A percentile compares a stretch with the other conserved stretches of the same genome.
Conservation (phyloP, 352 stramenopile genomes). For the Phytophthora colocasiae region DNA sequence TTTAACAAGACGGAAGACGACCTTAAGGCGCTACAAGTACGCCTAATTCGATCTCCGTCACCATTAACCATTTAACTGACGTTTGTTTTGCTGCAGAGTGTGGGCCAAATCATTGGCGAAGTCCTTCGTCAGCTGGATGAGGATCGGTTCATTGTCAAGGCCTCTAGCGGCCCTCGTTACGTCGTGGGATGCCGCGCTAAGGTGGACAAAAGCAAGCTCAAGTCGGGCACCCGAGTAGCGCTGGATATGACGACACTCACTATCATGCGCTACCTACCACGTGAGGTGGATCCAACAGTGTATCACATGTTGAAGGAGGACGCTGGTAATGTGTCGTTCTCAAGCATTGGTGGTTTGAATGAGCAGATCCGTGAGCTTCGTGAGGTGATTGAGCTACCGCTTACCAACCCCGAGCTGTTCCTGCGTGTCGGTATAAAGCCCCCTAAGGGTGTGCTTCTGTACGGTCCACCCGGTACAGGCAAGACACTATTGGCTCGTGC, state of each 20-base stretch:
- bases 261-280: conserved; percentile 98
- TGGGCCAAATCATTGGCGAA: conserved; percentile 99
- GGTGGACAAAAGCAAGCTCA: conserved; percentile 95
- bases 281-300: conserved; percentile 99
- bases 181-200: conserved; percentile 98
- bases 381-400: conserved; percentile 98
- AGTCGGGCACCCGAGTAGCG: conserved; percentile 97
- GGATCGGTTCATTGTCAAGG: conserved; percentile 99
- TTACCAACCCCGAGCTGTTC: conserved; percentile 99
- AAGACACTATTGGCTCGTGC: conserved; percentile 99
- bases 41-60: background rate
- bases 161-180: conserved; percentile 97
- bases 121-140: conserved; percentile 98
- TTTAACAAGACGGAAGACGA: conserved; percentile 99
- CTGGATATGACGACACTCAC: conserved; percentile 99
- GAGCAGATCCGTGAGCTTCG: conserved; percentile 98
- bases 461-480: conserved; percentile 98
- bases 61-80: conserved; percentile 5
- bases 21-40: conserved; percentile 93
- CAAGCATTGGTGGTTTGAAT: conserved; percentile 98
- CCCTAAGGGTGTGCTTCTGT: conserved; percentile 97
- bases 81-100: conserved; percentile 82
- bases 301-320: conserved; percentile 99
- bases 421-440: conserved; percentile 98
- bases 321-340: conserved; percentile 97